phyloP scores from a whole-genome alignment of 352 stramenopile genomes.

The Pythium sp. region DNA sequence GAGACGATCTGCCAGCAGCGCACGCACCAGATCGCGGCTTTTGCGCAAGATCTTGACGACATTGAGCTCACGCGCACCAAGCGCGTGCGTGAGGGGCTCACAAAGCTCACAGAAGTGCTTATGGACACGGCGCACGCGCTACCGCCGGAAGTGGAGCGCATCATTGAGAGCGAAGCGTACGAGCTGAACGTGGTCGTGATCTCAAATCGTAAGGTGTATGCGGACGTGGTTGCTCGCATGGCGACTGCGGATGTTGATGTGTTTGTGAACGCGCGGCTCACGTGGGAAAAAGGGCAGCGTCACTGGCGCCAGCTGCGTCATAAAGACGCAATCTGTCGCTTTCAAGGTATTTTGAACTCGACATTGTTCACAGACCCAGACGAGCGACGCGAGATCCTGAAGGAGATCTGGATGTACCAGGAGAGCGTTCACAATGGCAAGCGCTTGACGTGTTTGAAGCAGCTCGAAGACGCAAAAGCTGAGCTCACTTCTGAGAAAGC shows the following conservation, averaged over 20 bases:
- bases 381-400: slow-evolving; percentile 52
- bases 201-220: slow-evolving; percentile 72
- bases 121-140: slow-evolving; percentile 70
- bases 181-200: slow-evolving; percentile 85
- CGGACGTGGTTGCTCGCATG: slow-evolving; percentile 66
- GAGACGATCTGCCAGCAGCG: slow-evolving; percentile 43
- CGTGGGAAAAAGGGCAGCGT: slow-evolving; percentile 60
- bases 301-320: slow-evolving; percentile 80
- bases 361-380: slow-evolving; percentile 67
- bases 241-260: slow-evolving; percentile 65
- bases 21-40: slow-evolving; percentile 35
- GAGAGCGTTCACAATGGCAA: slow-evolving; percentile 43
- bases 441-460: slow-evolving; percentile 42
- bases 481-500: slow-evolving; percentile 42
- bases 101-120: slow-evolving; percentile 43
- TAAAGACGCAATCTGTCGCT: slow-evolving; percentile 60
- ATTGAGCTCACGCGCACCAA: slow-evolving; percentile 53
- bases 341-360: slow-evolving; percentile 57
- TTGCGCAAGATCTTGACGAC: slow-evolving; percentile 41
- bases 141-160: slow-evolving; percentile 62
- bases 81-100: slow-evolving; percentile 37
- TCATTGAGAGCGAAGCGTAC: slow-evolving; percentile 69
- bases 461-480: slow-evolving; percentile 39
- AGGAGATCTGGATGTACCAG: slow-evolving; percentile 53
- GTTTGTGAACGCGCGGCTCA: slow-evolving; percentile 44